Evolutionary conservation across 2,329 filamentous ascomycete species (phyloP).

Genomic region (Neurospora sp.): DNA sequence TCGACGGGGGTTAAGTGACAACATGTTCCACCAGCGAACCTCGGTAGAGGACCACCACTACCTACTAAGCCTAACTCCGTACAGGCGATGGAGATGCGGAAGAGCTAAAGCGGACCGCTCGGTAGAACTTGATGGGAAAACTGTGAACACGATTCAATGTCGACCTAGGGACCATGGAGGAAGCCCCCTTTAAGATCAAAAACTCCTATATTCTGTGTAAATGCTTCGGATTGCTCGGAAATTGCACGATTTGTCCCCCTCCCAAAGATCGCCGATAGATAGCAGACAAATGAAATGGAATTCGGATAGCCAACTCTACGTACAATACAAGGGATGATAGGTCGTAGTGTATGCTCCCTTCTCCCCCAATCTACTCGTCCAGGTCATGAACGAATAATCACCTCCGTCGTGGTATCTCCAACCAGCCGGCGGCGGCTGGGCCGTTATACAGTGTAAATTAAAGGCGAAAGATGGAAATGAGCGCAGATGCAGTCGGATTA

Average conservation of each 20-base stretch:
- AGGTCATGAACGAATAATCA: background rate
- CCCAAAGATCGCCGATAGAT: background rate
- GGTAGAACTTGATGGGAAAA: background rate
- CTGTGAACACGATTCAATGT: background rate
- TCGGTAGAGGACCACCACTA: background rate
- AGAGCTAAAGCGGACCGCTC: background rate
- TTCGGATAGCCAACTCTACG: conserved; percentile 5
- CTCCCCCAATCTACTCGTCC: background rate
- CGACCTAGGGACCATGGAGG: background rate
- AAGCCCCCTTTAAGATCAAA: background rate
- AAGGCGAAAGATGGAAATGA: background rate
- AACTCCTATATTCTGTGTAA: background rate
- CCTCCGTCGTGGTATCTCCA: background rate
- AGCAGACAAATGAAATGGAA: conserved; percentile 1
- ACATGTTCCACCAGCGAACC: background rate
- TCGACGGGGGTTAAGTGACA: background rate
- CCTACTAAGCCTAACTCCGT: background rate
- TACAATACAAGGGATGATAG: conserved; percentile 4
- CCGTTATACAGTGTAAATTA: background rate
- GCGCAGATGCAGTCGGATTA: background rate
- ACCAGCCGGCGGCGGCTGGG: background rate
- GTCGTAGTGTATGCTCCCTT: background rate
- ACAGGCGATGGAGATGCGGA: background rate
- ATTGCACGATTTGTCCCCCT: background rate
- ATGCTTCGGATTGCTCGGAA: background rate